A percentile compares a stretch with the other conserved stretches of the same genome.
Evolutionary conservation across 345 rosid species (phyloP).

Genomic region (Diplotaxis tenuifolia): DNA sequence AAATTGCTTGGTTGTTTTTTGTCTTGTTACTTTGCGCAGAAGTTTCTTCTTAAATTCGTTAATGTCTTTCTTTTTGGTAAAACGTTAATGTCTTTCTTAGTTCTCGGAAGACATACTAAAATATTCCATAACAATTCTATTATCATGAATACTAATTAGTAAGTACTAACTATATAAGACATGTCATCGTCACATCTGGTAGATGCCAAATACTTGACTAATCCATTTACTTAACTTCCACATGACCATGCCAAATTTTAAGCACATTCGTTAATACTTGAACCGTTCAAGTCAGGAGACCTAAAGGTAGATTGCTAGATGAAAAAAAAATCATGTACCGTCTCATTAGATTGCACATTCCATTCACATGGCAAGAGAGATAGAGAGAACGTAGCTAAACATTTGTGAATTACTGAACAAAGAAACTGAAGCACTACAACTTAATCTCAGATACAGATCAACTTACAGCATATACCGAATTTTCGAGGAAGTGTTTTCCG

Average conservation of each 20-base stretch:
- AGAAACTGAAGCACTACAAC: constrained; percentile 2
- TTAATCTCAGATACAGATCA: not conserved
- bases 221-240: constrained; percentile 5
- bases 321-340: not conserved
- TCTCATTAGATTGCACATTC: too few relatives aligned
- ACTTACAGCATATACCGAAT: constrained; percentile 28
- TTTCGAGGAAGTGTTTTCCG: not conserved
- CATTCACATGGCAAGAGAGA: constrained; percentile 24
- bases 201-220: not conserved
- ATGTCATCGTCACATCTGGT: not conserved
- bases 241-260: not conserved
- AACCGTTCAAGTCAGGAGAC: not conserved
- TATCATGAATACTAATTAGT: not conserved
- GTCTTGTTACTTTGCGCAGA: not conserved
- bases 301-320: constrained; percentile 11
- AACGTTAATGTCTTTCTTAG: too few relatives aligned
- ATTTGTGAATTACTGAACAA: constrained; percentile 8
- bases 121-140: not conserved
- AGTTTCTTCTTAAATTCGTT: not conserved
- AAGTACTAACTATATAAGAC: not conserved
- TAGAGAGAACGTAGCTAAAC: constrained; percentile 16
- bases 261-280: too few relatives aligned
- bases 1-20: too few relatives aligned
- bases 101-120: not conserved
- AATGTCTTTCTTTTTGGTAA: too few relatives aligned